A percentile compares a stretch with the other conserved stretches of the same genome.
phyloP scores from a whole-genome alignment of 2,329 filamentous ascomycete genomes.

The Elsinoe necatrix region DNA sequence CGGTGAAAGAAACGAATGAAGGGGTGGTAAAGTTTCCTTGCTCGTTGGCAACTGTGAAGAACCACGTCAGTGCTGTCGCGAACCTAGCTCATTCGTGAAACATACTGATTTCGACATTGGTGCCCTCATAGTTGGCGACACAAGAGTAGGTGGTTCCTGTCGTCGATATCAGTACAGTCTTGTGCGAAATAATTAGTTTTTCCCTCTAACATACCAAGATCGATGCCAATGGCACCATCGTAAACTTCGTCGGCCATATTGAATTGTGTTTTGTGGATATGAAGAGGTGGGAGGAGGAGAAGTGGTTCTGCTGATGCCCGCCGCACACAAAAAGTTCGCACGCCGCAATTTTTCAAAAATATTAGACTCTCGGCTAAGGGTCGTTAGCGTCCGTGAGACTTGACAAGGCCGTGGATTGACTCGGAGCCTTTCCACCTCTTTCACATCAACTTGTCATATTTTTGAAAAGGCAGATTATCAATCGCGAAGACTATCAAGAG shows the following conservation, averaged over 20 bases:
- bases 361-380: conserved; percentile 11
- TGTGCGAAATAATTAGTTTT: conserved; percentile 13
- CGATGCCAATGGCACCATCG: conserved; percentile 99
- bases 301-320: background rate
- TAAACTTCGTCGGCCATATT: conserved; percentile 96
- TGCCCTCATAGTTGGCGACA: conserved; percentile 98
- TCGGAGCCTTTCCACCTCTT: background rate
- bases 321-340: conserved; percentile 10
- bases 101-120: conserved; percentile 97
- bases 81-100: conserved; percentile 22
- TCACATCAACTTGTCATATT: background rate
- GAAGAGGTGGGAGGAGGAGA: background rate
- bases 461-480: too few relatives aligned
- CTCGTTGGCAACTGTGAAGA: conserved; percentile 79
- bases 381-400: background rate
- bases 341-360: conserved; percentile 1
- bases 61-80: conserved; percentile 19
- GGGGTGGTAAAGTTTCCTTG: conserved; percentile 98
- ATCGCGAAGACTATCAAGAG: too few relatives aligned
- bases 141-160: conserved; percentile 98
- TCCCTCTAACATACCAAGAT: conserved; percentile 69
- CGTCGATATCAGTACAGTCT: conserved; percentile 24
- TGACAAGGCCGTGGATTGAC: background rate
- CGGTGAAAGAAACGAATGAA: conserved; percentile 98
- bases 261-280: conserved; percentile 18